These are phyloP conservation scores for Cladosporium sp. DNA, from an alignment of 2,329 filamentous ascomycete genomes.

Conservation along the genomic window DNA sequence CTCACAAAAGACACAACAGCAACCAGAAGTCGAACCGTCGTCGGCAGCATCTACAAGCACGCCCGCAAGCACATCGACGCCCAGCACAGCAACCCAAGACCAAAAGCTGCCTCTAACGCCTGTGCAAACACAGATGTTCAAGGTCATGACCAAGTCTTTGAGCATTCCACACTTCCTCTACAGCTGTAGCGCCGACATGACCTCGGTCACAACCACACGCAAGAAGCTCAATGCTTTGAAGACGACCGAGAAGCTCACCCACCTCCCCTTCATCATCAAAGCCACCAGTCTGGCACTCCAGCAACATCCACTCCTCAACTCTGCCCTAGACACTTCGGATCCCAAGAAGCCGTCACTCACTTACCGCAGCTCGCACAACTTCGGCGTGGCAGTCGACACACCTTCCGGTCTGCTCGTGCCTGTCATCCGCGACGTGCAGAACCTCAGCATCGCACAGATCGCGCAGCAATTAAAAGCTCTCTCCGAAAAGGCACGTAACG, in stretches of 20 bases:
- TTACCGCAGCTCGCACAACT: constrained; percentile 84
- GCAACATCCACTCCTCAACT: constrained; percentile 83
- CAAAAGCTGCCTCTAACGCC: constrained; percentile 70
- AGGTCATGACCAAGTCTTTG: constrained; percentile 90
- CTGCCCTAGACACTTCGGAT: constrained; percentile 69
- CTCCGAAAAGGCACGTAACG: constrained; percentile 70
- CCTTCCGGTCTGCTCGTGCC: constrained; percentile 86
- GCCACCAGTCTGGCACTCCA: constrained; percentile 83
- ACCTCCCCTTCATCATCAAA: constrained; percentile 94
- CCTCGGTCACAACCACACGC: constrained; percentile 71
- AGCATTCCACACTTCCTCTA: constrained; percentile 95
- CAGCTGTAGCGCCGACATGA: constrained; percentile 84
- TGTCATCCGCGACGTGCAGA: constrained; percentile 81
- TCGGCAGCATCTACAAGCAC: constrained; percentile 25
- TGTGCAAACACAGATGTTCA: constrained; percentile 93
- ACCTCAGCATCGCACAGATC: constrained; percentile 74
- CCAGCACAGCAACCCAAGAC: constrained; percentile 52
- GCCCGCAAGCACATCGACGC: constrained; percentile 26
- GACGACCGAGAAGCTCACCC: constrained; percentile 69
- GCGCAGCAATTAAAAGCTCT: constrained; percentile 75
- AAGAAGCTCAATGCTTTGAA: constrained; percentile 68
- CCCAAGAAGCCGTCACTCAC: constrained; percentile 71
- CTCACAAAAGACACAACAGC: constrained; percentile 38
- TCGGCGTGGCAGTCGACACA: constrained; percentile 94
- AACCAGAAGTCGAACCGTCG: constrained; percentile 35